Evolutionary conservation across 2,329 filamentous ascomycete genomes (phyloP).

Genomic region (Thielaviopsis musarum): DNA sequence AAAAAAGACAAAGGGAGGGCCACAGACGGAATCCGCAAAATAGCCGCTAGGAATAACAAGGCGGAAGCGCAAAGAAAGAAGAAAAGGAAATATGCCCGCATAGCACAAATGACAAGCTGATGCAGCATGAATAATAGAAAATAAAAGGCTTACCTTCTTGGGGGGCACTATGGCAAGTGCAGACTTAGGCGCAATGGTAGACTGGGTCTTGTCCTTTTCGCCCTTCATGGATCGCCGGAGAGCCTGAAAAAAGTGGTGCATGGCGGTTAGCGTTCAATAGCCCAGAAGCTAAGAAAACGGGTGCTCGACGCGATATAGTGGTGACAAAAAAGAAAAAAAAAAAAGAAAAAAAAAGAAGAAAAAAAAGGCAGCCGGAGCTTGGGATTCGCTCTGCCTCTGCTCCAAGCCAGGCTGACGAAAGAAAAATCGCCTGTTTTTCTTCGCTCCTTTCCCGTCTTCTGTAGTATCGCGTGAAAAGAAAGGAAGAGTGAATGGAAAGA

Average conservation of each 20-base stretch:
- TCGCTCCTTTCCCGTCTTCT: no score
- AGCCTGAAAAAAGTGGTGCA: conserved; percentile 38
- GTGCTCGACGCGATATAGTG: no score
- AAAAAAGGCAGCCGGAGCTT: no score
- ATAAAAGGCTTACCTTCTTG: conserved; percentile 56
- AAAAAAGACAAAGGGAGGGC: no score
- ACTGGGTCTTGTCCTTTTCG: conserved; percentile 62
- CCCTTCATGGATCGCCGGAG: conserved; percentile 81
- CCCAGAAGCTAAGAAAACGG: neutral
- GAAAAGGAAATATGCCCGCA: neutral
- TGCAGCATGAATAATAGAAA: neutral
- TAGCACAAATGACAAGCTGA: neutral
- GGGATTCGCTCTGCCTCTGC: no score
- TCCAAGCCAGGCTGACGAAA: no score
- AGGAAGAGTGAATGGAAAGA: no score
- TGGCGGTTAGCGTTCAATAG: conserved; percentile 23
- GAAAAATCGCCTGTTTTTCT: no score
- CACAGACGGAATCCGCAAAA: neutral
- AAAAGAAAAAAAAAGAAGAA: no score
- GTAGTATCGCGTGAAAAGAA: no score
- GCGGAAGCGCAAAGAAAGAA: neutral
- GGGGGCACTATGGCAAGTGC: conserved; percentile 79
- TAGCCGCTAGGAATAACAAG: neutral
- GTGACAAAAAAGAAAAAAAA: no score
- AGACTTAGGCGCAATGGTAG: conserved; percentile 69